Conservation (phyloP, 371 early-diverging fungal genomes). For the Rhizopus arrhizus region DNA sequence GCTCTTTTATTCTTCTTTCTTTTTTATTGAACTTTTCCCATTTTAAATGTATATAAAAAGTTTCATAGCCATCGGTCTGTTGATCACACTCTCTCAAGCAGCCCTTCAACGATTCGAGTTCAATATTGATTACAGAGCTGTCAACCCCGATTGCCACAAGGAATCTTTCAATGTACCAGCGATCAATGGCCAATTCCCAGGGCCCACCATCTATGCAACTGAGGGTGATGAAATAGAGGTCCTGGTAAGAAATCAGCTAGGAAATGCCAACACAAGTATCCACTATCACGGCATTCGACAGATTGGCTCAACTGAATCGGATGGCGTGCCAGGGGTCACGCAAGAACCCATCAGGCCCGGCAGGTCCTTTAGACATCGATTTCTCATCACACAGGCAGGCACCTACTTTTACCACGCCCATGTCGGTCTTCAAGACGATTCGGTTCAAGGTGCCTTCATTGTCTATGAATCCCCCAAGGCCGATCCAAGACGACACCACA, state of each 20-base stretch:
- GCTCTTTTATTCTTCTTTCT: neutral
- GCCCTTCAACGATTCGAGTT: conserved; percentile 18
- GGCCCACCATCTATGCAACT: conserved; percentile 43
- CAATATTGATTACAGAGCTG: neutral
- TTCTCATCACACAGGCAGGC: conserved; percentile 39
- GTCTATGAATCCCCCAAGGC: conserved; percentile 43
- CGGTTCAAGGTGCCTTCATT: conserved; percentile 47
- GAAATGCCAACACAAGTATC: conserved; percentile 21
- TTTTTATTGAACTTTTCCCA: neutral
- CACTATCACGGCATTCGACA: conserved; percentile 53
- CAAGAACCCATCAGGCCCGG: conserved; percentile 44
- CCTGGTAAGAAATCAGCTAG: conserved; percentile 38
- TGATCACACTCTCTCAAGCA: conserved; percentile 11
- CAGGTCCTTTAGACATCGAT: conserved; percentile 28
- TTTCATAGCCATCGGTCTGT: neutral
- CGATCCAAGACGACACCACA: conserved; percentile 14
- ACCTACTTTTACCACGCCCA: conserved; percentile 57
- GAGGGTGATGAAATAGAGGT: conserved; percentile 47
- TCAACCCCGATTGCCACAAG: conserved; percentile 43
- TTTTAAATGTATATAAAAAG: neutral
- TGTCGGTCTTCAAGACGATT: conserved; percentile 40
- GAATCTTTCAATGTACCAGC: conserved; percentile 15
- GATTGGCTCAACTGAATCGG: conserved; percentile 37
- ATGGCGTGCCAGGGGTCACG: conserved; percentile 50
- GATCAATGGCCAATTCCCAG: conserved; percentile 57